Percentiles rank a stretch among this genome's conserved stretches.
phyloP scores from a whole-genome alignment of 2,329 filamentous ascomycete genomes.

The Nannizzia gypsea region DNA sequence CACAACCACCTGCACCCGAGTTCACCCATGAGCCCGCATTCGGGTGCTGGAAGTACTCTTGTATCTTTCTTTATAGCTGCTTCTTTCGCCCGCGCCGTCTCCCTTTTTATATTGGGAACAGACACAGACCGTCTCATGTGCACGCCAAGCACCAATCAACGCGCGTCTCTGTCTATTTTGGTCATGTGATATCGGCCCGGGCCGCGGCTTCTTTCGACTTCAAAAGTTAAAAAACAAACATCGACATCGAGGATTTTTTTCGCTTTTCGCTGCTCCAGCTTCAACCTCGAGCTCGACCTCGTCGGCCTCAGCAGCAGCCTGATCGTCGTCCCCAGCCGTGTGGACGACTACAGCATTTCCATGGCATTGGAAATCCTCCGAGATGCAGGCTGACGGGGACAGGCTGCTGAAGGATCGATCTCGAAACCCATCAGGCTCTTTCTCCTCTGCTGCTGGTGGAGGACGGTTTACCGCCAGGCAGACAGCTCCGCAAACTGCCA shows the following conservation, averaged over 20 bases:
- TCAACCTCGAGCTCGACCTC: no score
- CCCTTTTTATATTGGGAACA: background rate
- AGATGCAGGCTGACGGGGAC: background rate
- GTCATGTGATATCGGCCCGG: background rate
- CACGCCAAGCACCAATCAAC: background rate
- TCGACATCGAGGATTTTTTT: background rate
- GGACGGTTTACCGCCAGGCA: no score
- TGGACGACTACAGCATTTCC: background rate
- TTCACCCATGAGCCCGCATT: background rate
- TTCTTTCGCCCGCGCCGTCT: no score
- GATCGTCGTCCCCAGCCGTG: background rate
- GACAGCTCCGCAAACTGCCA: background rate
- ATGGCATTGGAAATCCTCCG: background rate
- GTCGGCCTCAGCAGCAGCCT: background rate
- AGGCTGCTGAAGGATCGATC: background rate
- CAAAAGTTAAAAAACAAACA: background rate
- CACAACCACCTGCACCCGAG: background rate
- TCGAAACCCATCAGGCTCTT: background rate
- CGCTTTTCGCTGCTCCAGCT: no score
- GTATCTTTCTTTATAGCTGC: background rate
- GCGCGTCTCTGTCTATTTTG: background rate
- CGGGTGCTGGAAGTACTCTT: background rate
- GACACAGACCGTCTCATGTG: background rate
- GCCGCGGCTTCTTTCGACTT: background rate
- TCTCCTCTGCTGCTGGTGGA: background rate